These are phyloP conservation scores for Selaginella moellendorffii DNA, from an alignment of 75 land plant genomes.

Conservation along the genomic window DNA sequence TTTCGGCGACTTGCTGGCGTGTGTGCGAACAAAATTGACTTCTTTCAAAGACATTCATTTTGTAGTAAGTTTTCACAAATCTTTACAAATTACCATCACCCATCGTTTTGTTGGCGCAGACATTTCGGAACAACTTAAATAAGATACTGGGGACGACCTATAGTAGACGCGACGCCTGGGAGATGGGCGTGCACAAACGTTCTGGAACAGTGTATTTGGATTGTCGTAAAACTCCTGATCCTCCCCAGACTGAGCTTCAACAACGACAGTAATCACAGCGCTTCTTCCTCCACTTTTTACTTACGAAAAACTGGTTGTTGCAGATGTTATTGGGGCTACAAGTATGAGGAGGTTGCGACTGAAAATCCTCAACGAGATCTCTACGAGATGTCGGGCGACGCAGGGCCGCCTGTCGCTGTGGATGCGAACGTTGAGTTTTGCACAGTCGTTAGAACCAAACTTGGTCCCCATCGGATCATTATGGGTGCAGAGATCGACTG, in stretches of 20 bases:
- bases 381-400: not conserved
- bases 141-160: slow-evolving; percentile 90
- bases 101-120: not conserved
- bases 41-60: slow-evolving; percentile 88
- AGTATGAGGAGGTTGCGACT: slow-evolving; percentile 85
- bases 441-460: slow-evolving; percentile 73
- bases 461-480: slow-evolving; percentile 95
- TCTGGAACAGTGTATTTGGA: slow-evolving; percentile 85
- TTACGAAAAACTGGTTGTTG: too few relatives aligned
- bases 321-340: slow-evolving; percentile 79
- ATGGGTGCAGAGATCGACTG: slow-evolving; percentile 99
- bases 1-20: slow-evolving; percentile 85
- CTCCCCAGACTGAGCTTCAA: slow-evolving; percentile 54
- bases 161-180: slow-evolving; percentile 81
- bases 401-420: slow-evolving; percentile 20
- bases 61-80: slow-evolving; percentile 40
- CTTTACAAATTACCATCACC: not conserved
- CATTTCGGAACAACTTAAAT: not conserved
- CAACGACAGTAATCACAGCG: slow-evolving; percentile 39
- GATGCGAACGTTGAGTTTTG: slow-evolving; percentile 96
- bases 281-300: not conserved
- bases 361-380: slow-evolving; percentile 18
- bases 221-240: slow-evolving; percentile 85
- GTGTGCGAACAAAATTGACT: slow-evolving; percentile 51
- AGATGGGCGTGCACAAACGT: slow-evolving; percentile 96